A percentile compares a stretch with the other conserved stretches of the same genome.
These are phyloP conservation scores for Mangifera indica DNA, from an alignment of 345 rosid species.

Conservation along the genomic window DNA sequence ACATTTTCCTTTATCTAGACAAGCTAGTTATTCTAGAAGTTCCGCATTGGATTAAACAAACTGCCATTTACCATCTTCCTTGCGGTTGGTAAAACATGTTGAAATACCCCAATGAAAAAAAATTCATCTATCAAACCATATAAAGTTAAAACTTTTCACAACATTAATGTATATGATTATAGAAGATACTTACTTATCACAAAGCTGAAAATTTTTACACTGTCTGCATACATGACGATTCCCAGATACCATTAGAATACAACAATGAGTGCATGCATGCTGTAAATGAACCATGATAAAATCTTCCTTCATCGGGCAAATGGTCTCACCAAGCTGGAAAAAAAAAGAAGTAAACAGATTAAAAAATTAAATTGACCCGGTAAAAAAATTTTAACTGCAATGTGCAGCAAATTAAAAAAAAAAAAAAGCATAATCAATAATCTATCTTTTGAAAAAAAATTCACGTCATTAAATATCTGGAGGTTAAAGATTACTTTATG, in stretches of 20 bases:
- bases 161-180: constrained; percentile 13
- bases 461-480: constrained; percentile 4
- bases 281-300: constrained; percentile 99
- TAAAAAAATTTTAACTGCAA: neutral
- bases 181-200: constrained; percentile 71
- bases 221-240: constrained; percentile 86
- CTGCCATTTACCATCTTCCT: too few species aligned
- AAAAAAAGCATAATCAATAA: neutral
- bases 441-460: neutral
- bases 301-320: constrained; percentile 97
- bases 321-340: constrained; percentile 96
- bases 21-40: neutral
- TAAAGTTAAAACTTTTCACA: constrained; percentile 10
- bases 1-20: neutral
- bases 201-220: constrained; percentile 90
- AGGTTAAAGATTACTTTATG: constrained; percentile 63
- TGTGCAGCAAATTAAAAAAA: neutral
- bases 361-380: neutral
- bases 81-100: too few species aligned
- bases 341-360: constrained; percentile 11
- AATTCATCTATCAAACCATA: neutral
- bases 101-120: too few species aligned
- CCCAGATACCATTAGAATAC: constrained; percentile 86
- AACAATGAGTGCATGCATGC: constrained; percentile 87
- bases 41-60: neutral